phyloP scores from a whole-genome alignment of 108 stramenopile species.

The Nitzschia sp. region DNA sequence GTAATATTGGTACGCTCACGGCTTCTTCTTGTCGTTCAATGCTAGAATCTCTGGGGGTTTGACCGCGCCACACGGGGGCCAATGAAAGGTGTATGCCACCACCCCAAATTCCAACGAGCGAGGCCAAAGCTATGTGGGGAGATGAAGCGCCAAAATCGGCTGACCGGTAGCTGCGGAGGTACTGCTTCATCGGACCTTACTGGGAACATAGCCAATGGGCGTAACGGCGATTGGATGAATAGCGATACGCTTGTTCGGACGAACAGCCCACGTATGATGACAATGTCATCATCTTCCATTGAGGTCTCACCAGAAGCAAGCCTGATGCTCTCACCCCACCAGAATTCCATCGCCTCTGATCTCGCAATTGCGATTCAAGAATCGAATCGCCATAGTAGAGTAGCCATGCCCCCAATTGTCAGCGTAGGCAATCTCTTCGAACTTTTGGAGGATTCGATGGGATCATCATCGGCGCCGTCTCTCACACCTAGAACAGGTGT shows the following conservation, averaged over 20 bases:
- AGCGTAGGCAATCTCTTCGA: too few species aligned
- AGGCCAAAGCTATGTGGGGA: not conserved
- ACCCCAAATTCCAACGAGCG: constrained; percentile 9
- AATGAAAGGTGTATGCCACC: constrained; percentile 44
- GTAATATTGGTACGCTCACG: not conserved
- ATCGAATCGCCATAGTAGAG: too few species aligned
- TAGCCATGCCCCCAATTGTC: too few species aligned
- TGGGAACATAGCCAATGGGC: not conserved
- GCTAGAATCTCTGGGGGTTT: constrained; percentile 74
- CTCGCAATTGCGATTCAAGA: too few species aligned
- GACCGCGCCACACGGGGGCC: constrained; percentile 59
- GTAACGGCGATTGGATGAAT: not conserved
- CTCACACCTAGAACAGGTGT: constrained; percentile 28
- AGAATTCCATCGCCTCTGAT: not conserved
- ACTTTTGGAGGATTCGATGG: too few species aligned
- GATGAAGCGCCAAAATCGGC: not conserved
- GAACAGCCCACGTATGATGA: not conserved
- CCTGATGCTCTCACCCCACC: not conserved
- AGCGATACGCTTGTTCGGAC: not conserved
- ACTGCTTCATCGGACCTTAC: too few species aligned
- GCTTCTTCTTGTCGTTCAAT: not conserved
- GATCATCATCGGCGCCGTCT: not conserved
- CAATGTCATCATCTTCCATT: not conserved
- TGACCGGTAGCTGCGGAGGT: too few species aligned
- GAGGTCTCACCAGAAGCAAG: not conserved